Evolutionary conservation across 441 rosid species (phyloP), one percentile per base, ranked within the genome.

Genomic region (Erodium texanum): DNA sequence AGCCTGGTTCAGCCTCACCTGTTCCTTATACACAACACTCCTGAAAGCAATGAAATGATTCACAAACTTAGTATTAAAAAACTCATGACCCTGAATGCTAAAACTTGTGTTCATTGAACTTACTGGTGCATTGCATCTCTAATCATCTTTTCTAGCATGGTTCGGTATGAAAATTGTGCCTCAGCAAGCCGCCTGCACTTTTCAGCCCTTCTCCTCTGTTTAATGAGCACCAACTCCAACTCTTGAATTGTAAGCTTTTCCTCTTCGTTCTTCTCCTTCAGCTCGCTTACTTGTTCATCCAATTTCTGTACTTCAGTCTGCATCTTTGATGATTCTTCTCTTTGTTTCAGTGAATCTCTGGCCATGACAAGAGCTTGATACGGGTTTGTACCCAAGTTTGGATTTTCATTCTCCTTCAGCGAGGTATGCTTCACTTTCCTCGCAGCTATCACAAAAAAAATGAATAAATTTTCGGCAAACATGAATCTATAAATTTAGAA

Each of bases 91-190:
- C 22, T 8, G 6, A 52, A 52, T 12, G 45, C 10, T 19, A 20
- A 15, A 64, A 69, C 15, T 18, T 63, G 48, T 29, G 34, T 29
- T 29, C 34, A 29, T 29, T 29, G 65, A 70, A 58, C 96, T 84
- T 86, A 93, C 97, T 91, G 97, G 83, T 93, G 99, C 97, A 93
- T 89, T 18, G 99, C 99, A 77, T 93, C 95, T 3, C 95, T 86
- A 68, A 93, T 91, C 99, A 94, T 91, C 85, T 89, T 94, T 87
- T 91, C 96, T 0, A 91, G 83, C 83, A 83, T 85, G 19, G 76
- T 80, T 68, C 93, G 81, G 32, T 94, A 88, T 0, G 99, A 89
- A 72, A 93, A 85, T 70, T 94, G 99, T 64, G 97, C 85, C 82
- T 93, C 97, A n/a, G 93, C 90, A 69, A 89, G 82, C 73, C 89